Evolutionary conservation across 225 moss, liverwort and hornwort genomes (phyloP), one percentile per base, ranked within the genome.

Genomic region (Pseudoscleropodium purum): DNA sequence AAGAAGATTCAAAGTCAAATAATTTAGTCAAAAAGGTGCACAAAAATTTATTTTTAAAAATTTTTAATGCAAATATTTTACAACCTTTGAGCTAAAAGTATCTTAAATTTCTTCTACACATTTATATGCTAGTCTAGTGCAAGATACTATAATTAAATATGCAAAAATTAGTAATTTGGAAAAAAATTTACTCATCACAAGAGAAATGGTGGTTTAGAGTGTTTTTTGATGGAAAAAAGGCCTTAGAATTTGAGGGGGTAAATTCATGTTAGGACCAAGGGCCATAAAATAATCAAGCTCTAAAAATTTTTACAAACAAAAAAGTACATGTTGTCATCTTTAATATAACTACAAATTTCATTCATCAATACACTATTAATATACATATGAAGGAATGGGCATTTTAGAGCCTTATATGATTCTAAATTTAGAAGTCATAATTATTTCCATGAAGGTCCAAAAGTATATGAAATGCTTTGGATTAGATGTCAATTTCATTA

Each of bases 61-160:
- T 11, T 36, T 36, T 37, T 20, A 37, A 37, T 2, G 1, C 37
- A 68, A 20, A 6, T 37, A 20, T 11, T 9, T 21, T 37, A 2
- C 37, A 67, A 36, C 11, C 11, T 67, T 11, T 0, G 1, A 10
- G 6, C 0, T 6, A 0, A 11, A 20, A 19, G 20, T 19, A 36
- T 37, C 0, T 67, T 0, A 68, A n/a, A 9, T 68, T 19, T 36
- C 13, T 10, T 34, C 18, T 34, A 34, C 5, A 34, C 13, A 66
- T 34, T 34, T 0, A 34, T 34, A 66, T 9, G 18, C 33, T 65
- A 17, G 16, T 65, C 5, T 34, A 34, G 18, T 66, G 9, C 34
- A 66, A 66, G 18, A 37, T 67, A 20, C 5, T 36, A 67, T 20
- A 5, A 11, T 11, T 20, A 67, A 67, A 67, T 3, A 37, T 36